These are phyloP conservation scores for Trichoderma sp. DNA, from an alignment of 2,329 filamentous ascomycete species.

Conservation along the genomic window DNA sequence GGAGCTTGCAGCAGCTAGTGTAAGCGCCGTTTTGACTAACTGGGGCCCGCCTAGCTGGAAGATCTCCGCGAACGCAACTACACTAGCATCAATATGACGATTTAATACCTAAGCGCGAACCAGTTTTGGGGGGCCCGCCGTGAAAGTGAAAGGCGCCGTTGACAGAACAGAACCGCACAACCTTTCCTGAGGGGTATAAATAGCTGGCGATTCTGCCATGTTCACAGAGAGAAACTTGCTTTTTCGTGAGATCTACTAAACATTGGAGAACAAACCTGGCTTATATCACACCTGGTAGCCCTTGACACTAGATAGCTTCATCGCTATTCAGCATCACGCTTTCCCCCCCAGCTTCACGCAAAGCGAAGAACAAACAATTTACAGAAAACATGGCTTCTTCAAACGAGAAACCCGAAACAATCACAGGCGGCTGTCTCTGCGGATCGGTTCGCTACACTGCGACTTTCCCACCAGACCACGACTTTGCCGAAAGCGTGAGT, in stretches of 20 bases:
- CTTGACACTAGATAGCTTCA: background rate
- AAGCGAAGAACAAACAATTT: background rate
- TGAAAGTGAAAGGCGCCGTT: constrained; percentile 26
- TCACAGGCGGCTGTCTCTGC: constrained; percentile 59
- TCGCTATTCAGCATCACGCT: no score
- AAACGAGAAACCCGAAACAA: constrained; percentile 39
- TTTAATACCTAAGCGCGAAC: background rate
- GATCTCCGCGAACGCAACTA: background rate
- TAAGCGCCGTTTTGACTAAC: background rate
- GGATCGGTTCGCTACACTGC: constrained; percentile 53
- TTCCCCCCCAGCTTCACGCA: background rate
- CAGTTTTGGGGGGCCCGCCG: background rate
- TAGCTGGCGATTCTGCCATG: background rate
- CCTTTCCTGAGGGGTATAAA: background rate
- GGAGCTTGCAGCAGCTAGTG: background rate
- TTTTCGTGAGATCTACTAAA: no score
- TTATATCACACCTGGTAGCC: background rate
- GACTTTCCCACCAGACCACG: constrained; percentile 50
- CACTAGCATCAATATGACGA: constrained; percentile 18
- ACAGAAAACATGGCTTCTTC: constrained; percentile 31
- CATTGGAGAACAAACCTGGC: no score
- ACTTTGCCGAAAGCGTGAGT: constrained; percentile 46
- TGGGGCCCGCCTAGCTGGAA: background rate
- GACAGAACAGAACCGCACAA: constrained; percentile 15
- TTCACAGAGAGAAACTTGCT: background rate